A percentile compares a stretch with the other conserved stretches of the same genome.
phyloP scores from a whole-genome alignment of 805 yeast genomes.

The Blastobotrys americana region DNA sequence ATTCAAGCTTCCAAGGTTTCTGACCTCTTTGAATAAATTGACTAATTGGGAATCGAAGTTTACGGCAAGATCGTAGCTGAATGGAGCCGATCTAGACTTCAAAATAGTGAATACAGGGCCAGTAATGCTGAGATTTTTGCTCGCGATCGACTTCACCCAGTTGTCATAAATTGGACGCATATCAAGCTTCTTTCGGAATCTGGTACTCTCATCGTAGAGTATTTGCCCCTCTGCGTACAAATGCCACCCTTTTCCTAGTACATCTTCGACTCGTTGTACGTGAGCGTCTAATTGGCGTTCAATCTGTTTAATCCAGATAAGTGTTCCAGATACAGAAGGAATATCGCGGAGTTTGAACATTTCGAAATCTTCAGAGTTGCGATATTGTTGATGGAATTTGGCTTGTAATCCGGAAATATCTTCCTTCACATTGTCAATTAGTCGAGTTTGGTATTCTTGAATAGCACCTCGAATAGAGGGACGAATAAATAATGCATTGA shows the following conservation, averaged over 20 bases:
- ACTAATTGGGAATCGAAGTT: constrained; percentile 45
- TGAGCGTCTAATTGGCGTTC: constrained; percentile 38
- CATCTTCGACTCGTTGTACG: constrained; percentile 39
- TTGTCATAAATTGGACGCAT: constrained; percentile 34
- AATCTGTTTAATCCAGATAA: constrained; percentile 50
- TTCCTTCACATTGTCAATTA: constrained; percentile 42
- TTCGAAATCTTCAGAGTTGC: constrained; percentile 27
- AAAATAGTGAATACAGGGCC: constrained; percentile 38
- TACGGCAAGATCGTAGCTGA: constrained; percentile 32
- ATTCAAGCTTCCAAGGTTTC: constrained; percentile 43
- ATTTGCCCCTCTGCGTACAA: constrained; percentile 59
- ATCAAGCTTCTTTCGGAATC: constrained; percentile 42
- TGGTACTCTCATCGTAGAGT: constrained; percentile 44
- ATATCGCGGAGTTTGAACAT: constrained; percentile 39
- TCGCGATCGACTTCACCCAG: constrained; percentile 41
- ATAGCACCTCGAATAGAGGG: constrained; percentile 52
- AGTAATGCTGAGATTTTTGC: constrained; percentile 19
- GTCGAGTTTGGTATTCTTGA: constrained; percentile 49
- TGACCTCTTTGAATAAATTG: constrained; percentile 46
- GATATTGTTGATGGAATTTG: constrained; percentile 33
- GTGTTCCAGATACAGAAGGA: constrained; percentile 40
- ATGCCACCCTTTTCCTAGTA: constrained; percentile 57
- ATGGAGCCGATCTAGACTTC: constrained; percentile 19
- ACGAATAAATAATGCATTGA: constrained; percentile 42
- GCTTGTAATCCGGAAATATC: constrained; percentile 41